Evolutionary conservation across 495 filamentous ascomycete genomes (phyloP).

Genomic region (Aspergillus haitiensis): DNA sequence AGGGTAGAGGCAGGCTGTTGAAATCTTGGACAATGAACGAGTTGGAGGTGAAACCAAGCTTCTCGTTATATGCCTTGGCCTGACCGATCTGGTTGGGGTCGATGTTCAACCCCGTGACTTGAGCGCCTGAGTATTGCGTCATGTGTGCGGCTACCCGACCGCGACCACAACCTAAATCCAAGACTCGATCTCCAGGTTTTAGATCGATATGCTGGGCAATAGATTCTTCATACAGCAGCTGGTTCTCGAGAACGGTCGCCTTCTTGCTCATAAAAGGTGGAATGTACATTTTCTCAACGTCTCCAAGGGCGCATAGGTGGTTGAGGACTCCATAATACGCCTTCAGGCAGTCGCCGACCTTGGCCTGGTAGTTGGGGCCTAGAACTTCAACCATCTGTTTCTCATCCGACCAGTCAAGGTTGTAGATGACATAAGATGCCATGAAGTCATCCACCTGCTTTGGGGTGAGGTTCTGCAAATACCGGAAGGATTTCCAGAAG

Average conservation of each 20-base stretch:
- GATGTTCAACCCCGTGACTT: conserved; percentile 62
- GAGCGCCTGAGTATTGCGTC: conserved; percentile 54
- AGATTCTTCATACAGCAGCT: conserved; percentile 61
- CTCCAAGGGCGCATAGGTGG: conserved; percentile 64
- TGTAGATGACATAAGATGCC: conserved; percentile 67
- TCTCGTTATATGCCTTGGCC: conserved; percentile 52
- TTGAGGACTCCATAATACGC: conserved; percentile 65
- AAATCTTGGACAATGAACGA: conserved; percentile 58
- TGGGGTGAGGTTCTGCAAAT: conserved; percentile 56
- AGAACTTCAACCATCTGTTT: conserved; percentile 56
- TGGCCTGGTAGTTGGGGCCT: conserved; percentile 58
- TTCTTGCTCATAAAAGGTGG: conserved; percentile 61
- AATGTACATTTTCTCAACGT: conserved; percentile 70
- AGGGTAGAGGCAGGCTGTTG: conserved; percentile 59
- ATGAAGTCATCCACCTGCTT: conserved; percentile 65
- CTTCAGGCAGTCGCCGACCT: conserved; percentile 59
- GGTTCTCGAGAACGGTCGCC: conserved; percentile 50
- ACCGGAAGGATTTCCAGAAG: conserved; percentile 56
- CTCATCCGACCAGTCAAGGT: conserved; percentile 63
- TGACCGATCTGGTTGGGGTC: conserved; percentile 62
- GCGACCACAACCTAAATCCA: conserved; percentile 62
- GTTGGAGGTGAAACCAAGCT: conserved; percentile 48
- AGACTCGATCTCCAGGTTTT: conserved; percentile 49
- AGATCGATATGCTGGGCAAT: conserved; percentile 55
- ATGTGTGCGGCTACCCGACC: conserved; percentile 64